A percentile compares a stretch with the other conserved stretches of the same genome.
These are phyloP conservation scores for Magnaporthales sp. DNA, from an alignment of 2,329 filamentous ascomycete species.

Conservation along the genomic window DNA sequence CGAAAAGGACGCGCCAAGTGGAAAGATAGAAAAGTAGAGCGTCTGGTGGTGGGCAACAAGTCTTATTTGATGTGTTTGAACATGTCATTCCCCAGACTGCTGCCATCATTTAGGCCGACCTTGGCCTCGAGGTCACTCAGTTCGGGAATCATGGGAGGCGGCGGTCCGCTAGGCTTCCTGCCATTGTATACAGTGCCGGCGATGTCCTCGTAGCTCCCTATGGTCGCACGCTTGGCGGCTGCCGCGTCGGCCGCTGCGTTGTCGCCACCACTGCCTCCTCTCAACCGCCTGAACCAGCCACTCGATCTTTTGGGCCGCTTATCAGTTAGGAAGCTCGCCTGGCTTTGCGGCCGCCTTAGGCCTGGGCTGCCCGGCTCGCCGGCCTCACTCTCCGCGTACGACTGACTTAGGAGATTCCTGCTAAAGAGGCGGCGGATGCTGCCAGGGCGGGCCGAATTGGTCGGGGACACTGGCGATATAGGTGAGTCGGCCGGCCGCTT, in stretches of 20 bases:
- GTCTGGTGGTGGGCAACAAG: not conserved
- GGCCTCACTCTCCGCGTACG: conserved; percentile 40
- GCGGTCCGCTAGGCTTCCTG: conserved; percentile 36
- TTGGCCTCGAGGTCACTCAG: conserved; percentile 42
- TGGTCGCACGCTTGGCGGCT: conserved; percentile 29
- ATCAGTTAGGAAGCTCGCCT: conserved; percentile 38
- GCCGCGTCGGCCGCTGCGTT: conserved; percentile 12
- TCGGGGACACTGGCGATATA: conserved; percentile 40
- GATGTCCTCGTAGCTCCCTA: conserved; percentile 30
- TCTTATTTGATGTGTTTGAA: conserved; percentile 51
- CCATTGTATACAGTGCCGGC: too few species aligned
- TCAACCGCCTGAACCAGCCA: conserved; percentile 50
- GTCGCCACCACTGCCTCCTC: conserved; percentile 24
- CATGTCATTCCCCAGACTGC: conserved; percentile 40
- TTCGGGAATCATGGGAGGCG: conserved; percentile 54
- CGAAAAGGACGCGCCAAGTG: not conserved
- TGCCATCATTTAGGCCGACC: conserved; percentile 33
- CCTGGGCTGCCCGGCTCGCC: conserved; percentile 30
- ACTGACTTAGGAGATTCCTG: conserved; percentile 44
- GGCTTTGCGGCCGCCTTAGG: conserved; percentile 24
- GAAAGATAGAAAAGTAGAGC: not conserved
- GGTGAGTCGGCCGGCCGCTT: conserved; percentile 42
- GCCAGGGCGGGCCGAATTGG: conserved; percentile 40
- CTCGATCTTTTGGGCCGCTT: conserved; percentile 44
- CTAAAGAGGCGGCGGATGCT: conserved; percentile 51